Evolutionary conservation across 768 basidiomycete genomes (phyloP), one percentile per base, ranked within the genome.

Genomic region (Lyophyllum semitale): DNA sequence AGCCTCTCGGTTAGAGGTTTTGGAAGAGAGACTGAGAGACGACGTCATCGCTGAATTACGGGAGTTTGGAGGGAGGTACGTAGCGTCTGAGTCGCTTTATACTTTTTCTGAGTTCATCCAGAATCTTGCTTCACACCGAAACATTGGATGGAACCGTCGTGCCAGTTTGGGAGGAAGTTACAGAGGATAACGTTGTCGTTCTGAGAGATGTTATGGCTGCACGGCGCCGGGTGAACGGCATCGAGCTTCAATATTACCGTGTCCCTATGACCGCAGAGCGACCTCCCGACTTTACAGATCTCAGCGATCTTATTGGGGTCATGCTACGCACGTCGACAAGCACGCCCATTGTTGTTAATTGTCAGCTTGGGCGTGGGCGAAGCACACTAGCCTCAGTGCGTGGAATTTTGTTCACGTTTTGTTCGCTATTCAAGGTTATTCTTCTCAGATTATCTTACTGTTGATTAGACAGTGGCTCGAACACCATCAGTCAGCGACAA

Each of bases 191-290:
- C 60, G 88, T 98, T 13, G 82, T 84, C 27, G 91, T 93, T 1
- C 77, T 97, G 38, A 90, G 91, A 66, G 93, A 97, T 48, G 83
- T 95, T 57, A 98, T 98, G 95, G 81, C 76, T 13, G 72, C 81
- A 3, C 79, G 82, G 42, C 70, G 67, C 25, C 64, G 73, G 20
- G 66, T 69, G 0, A 71, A 77, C 20, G 81, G 79, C n/a, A 72
- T 88, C 26, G 83, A 87, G 49, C 77, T 98, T 25, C 77, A 83
- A 54, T 97, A 95, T 69, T 76, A 79, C 51, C 87, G 97, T 17
- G 85, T 98, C 29, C 96, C 97, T 1, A 89, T 98, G 65, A 99
- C 97, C 5, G 88, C 95, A 0, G 95, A 98, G 69, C 86, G 82
- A 33, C 77, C 88, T 9, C 87, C 89, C 0, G 90, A 93, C 66